Conservation (phyloP, 352 stramenopile species). For the Thraustochytrium striatum region DNA sequence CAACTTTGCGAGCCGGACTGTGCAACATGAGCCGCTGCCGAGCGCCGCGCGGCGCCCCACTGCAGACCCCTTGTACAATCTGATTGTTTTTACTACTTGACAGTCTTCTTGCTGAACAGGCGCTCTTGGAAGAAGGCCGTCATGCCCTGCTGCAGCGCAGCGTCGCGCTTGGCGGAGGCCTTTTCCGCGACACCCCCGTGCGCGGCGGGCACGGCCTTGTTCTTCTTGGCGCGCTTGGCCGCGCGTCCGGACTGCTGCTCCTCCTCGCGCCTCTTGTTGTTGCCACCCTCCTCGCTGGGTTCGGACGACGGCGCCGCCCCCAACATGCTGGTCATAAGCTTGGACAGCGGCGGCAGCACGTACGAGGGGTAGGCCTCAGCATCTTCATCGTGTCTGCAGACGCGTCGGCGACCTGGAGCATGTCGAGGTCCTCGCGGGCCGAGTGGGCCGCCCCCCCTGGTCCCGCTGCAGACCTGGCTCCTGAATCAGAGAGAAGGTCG, state of each 20-base stretch:
- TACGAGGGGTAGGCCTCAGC: slow-evolving; percentile 31
- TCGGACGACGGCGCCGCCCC: no score
- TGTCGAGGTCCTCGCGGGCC: not conserved
- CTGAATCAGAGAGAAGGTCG: no score
- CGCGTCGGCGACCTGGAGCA: slow-evolving; percentile 1
- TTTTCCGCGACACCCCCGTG: not conserved
- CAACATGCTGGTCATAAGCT: not conserved
- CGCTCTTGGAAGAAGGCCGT: slow-evolving; percentile 18
- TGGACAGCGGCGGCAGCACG: slow-evolving; percentile 11
- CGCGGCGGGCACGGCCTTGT: not conserved
- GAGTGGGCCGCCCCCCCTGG: no score
- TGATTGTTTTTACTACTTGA: not conserved
- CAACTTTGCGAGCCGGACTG: slow-evolving; percentile 28
- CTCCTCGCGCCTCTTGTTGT: not conserved
- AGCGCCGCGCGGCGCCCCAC: not conserved
- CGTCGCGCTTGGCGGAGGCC: slow-evolving; percentile 3
- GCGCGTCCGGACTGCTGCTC: not conserved
- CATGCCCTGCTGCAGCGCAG: not conserved
- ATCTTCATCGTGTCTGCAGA: no score
- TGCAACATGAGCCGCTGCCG: slow-evolving; percentile 50
- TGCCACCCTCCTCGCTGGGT: no score
- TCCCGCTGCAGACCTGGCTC: no score
- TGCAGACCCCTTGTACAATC: not conserved
- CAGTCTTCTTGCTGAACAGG: slow-evolving; percentile 10
- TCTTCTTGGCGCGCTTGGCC: not conserved